A percentile compares a stretch with the other conserved stretches of the same genome.
phyloP scores from a whole-genome alignment of 805 yeast genomes.

The Pichia membranifaciens region DNA sequence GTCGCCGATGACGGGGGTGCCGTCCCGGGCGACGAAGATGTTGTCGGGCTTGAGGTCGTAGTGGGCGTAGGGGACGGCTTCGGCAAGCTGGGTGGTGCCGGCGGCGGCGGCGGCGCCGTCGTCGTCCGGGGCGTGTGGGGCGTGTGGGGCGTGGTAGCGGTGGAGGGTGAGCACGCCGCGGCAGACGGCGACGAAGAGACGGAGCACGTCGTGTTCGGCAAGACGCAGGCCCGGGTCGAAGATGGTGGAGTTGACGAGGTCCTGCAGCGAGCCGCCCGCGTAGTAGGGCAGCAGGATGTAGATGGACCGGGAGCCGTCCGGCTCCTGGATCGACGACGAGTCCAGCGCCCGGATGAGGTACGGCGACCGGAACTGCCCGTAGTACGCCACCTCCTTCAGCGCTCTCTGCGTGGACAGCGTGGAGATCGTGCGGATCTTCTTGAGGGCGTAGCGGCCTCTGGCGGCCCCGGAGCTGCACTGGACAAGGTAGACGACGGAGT shows the following conservation, averaged over 20 bases:
- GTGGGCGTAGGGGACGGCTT: slow-evolving; percentile 70
- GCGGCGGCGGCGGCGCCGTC: not conserved
- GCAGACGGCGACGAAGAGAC: slow-evolving; percentile 62
- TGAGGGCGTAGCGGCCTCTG: slow-evolving; percentile 60
- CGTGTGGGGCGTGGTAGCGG: slow-evolving; percentile 37
- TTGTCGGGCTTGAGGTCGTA: slow-evolving; percentile 87
- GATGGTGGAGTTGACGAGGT: slow-evolving; percentile 60
- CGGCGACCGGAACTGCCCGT: slow-evolving; percentile 63
- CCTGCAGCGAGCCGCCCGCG: slow-evolving; percentile 71
- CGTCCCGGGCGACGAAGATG: slow-evolving; percentile 70
- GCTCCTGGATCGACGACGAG: slow-evolving; percentile 64
- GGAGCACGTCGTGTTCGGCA: slow-evolving; percentile 53
- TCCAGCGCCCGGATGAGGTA: slow-evolving; percentile 65
- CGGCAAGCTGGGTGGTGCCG: slow-evolving; percentile 44
- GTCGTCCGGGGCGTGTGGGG: not conserved
- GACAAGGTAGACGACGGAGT: slow-evolving; percentile 80
- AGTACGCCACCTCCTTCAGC: slow-evolving; percentile 69
- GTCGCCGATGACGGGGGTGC: slow-evolving; percentile 75
- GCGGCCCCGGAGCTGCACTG: slow-evolving; percentile 30
- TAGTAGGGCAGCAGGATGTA: slow-evolving; percentile 77
- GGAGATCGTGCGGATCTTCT: slow-evolving; percentile 74
- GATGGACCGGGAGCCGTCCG: slow-evolving; percentile 74
- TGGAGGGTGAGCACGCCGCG: slow-evolving; percentile 77
- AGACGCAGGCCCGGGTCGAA: slow-evolving; percentile 43
- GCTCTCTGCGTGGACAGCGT: slow-evolving; percentile 52